phyloP scores from a whole-genome alignment of 768 basidiomycete genomes.

The Porpolomopsis calyptriformis region DNA sequence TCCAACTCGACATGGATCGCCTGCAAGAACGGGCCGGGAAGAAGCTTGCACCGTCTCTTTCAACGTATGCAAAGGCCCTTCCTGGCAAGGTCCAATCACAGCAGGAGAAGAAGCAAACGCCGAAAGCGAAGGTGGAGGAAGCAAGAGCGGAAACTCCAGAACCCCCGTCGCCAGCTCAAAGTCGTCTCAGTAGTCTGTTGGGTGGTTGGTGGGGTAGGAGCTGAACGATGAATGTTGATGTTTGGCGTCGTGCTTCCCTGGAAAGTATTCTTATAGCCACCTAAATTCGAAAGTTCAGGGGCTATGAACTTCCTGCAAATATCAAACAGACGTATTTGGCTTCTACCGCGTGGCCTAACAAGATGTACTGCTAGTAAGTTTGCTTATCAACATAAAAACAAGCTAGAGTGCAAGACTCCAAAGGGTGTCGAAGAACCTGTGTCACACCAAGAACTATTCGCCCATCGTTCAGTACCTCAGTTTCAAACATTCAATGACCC shows the following conservation, averaged over 20 bases:
- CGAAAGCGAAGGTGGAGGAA: conserved; percentile 44
- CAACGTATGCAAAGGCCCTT: conserved; percentile 12
- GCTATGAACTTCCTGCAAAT: too few relatives aligned
- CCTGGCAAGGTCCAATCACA: conserved; percentile 16
- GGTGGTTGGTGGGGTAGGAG: conserved; percentile 77
- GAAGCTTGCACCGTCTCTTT: conserved; percentile 20
- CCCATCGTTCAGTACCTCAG: not conserved
- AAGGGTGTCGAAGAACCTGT: too few relatives aligned
- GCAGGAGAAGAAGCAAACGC: conserved; percentile 36
- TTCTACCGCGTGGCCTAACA: too few relatives aligned
- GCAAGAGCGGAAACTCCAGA: conserved; percentile 43
- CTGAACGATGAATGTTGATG: conserved; percentile 11
- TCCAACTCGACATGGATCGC: conserved; percentile 74
- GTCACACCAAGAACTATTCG: too few relatives aligned
- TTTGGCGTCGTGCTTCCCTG: too few relatives aligned
- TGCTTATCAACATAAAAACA: too few relatives aligned
- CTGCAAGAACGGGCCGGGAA: conserved; percentile 62
- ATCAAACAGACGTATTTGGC: too few relatives aligned
- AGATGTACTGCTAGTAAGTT: too few relatives aligned
- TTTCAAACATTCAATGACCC: too few relatives aligned
- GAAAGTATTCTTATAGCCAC: too few relatives aligned
- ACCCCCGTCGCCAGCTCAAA: conserved; percentile 30
- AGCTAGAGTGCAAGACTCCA: too few relatives aligned
- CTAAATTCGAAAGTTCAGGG: too few relatives aligned
- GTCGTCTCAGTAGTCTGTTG: conserved; percentile 56